phyloP scores from a whole-genome alignment of 192 early-diverging fungal species.

The Umbelopsis ramanniana region DNA sequence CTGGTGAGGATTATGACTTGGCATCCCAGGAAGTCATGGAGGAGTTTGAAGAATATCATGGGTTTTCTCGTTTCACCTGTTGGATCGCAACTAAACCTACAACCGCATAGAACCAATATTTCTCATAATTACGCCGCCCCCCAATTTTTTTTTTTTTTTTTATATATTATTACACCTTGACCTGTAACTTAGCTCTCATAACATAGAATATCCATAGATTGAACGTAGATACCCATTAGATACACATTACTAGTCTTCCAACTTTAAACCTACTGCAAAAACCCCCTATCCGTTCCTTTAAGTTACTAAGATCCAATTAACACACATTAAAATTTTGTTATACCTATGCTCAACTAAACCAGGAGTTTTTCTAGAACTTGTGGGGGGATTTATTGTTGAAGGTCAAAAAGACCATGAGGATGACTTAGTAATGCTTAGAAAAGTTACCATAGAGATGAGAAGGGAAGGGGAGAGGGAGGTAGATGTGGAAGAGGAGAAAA shows the following conservation, averaged over 20 bases:
- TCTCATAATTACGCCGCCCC: too few species aligned
- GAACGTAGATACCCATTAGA: constrained; percentile 12
- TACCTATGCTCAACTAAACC: too few species aligned
- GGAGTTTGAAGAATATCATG: constrained; percentile 41
- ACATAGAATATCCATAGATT: constrained; percentile 23
- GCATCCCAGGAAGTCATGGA: constrained; percentile 37
- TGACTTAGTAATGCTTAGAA: constrained; percentile 17
- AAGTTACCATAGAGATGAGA: constrained; percentile 6
- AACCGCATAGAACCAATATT: neutral
- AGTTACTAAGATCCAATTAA: neutral
- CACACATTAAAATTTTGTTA: too few species aligned
- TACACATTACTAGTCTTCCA: constrained; percentile 6
- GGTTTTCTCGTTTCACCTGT: constrained; percentile 36
- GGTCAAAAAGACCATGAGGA: neutral
- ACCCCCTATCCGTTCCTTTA: neutral
- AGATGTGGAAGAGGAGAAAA: neutral
- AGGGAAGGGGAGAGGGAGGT: neutral
- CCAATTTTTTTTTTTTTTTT: too few species aligned
- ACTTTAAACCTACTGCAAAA: neutral
- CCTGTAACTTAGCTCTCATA: too few species aligned
- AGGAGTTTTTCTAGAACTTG: neutral
- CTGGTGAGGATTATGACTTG: constrained; percentile 36
- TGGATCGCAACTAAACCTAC: constrained; percentile 39
- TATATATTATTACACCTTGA: too few species aligned
- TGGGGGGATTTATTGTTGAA: neutral